Conservation (phyloP, 2,329 filamentous ascomycete species). For the Aaosphaeria arxii region DNA sequence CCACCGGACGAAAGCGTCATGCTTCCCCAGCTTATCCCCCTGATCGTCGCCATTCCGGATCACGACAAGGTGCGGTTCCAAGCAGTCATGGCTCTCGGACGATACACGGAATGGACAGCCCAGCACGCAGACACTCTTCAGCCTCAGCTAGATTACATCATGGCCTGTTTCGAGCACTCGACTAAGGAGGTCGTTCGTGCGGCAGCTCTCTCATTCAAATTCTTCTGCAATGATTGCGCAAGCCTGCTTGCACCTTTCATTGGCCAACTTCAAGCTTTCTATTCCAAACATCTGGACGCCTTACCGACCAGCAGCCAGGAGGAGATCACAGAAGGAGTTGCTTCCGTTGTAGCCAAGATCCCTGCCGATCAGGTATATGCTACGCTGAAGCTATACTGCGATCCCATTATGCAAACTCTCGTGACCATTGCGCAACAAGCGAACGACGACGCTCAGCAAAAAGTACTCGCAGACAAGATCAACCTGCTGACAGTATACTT, state of each 20-base stretch:
- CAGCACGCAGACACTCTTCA: slow-evolving; percentile 90
- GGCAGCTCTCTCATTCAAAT: slow-evolving; percentile 91
- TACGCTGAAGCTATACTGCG: slow-evolving; percentile 87
- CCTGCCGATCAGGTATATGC: slow-evolving; percentile 76
- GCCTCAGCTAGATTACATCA: slow-evolving; percentile 92
- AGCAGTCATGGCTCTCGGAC: slow-evolving; percentile 92
- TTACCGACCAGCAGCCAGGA: slow-evolving; percentile 85
- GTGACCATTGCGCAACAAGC: slow-evolving; percentile 86
- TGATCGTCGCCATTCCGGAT: slow-evolving; percentile 89
- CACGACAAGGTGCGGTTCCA: slow-evolving; percentile 99
- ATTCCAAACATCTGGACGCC: slow-evolving; percentile 82
- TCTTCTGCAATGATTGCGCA: slow-evolving; percentile 94
- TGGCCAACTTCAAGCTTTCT: slow-evolving; percentile 84
- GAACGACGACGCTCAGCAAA: slow-evolving; percentile 75
- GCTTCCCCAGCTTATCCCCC: slow-evolving; percentile 84
- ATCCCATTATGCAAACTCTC: slow-evolving; percentile 80
- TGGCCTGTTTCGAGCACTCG: slow-evolving; percentile 82
- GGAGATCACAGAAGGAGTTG: slow-evolving; percentile 93
- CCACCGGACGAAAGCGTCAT: slow-evolving; percentile 83
- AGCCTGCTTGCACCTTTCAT: slow-evolving; percentile 81
- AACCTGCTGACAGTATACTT: slow-evolving; percentile 91
- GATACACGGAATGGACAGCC: slow-evolving; percentile 97
- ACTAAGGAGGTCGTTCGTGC: slow-evolving; percentile 90
- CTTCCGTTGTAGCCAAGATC: slow-evolving; percentile 85
- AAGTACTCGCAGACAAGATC: slow-evolving; percentile 89